A percentile compares a stretch with the other conserved stretches of the same genome.
phyloP scores from a whole-genome alignment of 345 rosid genomes.

The Aquilaria sinensis region DNA sequence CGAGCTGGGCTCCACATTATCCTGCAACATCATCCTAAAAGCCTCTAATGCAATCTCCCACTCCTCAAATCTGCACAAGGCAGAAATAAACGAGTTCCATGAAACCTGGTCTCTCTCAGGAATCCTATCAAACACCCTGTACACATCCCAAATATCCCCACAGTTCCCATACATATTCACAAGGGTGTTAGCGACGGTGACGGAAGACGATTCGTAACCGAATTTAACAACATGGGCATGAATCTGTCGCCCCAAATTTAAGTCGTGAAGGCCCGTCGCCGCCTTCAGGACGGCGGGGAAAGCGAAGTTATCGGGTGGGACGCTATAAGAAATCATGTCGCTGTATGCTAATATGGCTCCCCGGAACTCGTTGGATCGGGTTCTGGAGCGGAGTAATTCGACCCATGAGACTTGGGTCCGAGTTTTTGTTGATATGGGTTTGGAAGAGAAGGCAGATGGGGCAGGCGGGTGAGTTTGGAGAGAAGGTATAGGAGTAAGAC shows the following conservation, averaged over 20 bases:
- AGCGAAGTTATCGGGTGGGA: conserved; percentile 57
- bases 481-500: not conserved
- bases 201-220: conserved; percentile 34
- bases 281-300: conserved; percentile 81
- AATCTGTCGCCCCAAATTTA: conserved; percentile 58
- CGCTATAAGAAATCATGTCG: conserved; percentile 43
- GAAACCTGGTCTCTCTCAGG: conserved; percentile 72
- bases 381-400: conserved; percentile 49
- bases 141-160: conserved; percentile 41
- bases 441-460: not conserved
- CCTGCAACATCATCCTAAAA: conserved; percentile 52
- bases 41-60: conserved; percentile 68
- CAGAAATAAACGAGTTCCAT: conserved; percentile 78
- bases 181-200: conserved; percentile 63
- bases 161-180: conserved; percentile 68
- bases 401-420: conserved; percentile 52
- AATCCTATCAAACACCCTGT: conserved; percentile 73
- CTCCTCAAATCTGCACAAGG: conserved; percentile 51
- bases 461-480: conserved; percentile 6
- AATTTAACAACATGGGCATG: conserved; percentile 77
- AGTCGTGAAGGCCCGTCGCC: conserved; percentile 43
- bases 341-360: conserved; percentile 61
- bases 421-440: not conserved
- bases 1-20: conserved; percentile 63
- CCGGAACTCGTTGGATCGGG: conserved; percentile 49